Base-by-base conservation (phyloP, 2,329 filamentous ascomycete genomes). In the Scortechinia acanthostroma region DNA sequence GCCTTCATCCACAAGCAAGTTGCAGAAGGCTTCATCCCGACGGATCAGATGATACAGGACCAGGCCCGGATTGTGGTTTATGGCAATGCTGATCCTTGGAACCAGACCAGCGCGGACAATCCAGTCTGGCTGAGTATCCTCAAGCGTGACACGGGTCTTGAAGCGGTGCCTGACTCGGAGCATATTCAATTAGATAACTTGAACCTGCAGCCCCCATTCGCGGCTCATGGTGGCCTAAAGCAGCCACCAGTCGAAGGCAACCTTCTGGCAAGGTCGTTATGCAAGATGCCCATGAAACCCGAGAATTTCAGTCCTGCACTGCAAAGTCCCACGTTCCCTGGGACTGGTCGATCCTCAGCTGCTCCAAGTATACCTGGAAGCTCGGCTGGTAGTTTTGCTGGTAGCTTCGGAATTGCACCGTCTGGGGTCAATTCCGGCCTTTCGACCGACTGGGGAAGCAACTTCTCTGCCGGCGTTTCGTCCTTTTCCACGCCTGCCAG, bases 81-180 rank as follows among this genome's bases (percentile, higher is more conserved):
- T 3, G 54, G 55, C n/a, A 55, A 52, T 43, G 62, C 63, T 21
- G 64, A 66, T 44, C 57, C 60, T 2, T 67, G 63, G 64, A 66
- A 67, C 42, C 63, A 65, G 42, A 67, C 63, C 2, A 54, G 55
- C 2, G 54, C 58, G 1, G 64, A 68, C 46, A 60, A 65, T 42
- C 50, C 52, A 4, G 48, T 56, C 2, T 62, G 61, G 53, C 48
- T 67, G 20, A 40, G 17, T 17, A 19, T 19, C 14, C 35, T 40
- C 35, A 40, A 40, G 35, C 35, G 35, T 40, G 35, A 40, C 6
- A 40, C 10, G 14, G 35, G 35, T 6, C 10, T 40, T 6, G 10
- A 10, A 30, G n/a, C 10, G 10, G 20, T 19, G 6, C 10, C 35
- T 10, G 17, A 40, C 17, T 13, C 10, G 13, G 35, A 40, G 20